A percentile compares a stretch with the other conserved stretches of the same genome.
Conservation (phyloP, 768 basidiomycete species). For the Tephrocybe rancida region DNA sequence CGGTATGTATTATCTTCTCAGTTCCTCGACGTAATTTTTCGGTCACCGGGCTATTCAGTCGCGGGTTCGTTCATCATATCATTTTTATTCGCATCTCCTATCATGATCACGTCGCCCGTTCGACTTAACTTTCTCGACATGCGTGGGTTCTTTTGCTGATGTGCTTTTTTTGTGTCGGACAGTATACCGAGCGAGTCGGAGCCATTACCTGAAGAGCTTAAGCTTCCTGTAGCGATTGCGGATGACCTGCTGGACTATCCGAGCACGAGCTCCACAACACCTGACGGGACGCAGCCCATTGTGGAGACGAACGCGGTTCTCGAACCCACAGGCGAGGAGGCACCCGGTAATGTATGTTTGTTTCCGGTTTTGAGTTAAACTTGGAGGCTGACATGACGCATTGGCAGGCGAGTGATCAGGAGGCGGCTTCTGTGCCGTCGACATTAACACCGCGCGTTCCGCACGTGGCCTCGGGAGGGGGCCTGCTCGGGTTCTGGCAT, state of each 20-base stretch:
- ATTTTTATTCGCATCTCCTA: constrained; percentile 8
- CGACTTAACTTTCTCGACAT: background rate
- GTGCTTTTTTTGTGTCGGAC: background rate
- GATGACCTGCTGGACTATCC: constrained; percentile 55
- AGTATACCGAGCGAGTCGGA: constrained; percentile 62
- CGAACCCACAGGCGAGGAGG: constrained; percentile 26
- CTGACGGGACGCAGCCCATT: constrained; percentile 19
- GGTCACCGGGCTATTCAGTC: background rate
- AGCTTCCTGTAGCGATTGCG: constrained; percentile 60
- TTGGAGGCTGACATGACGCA: background rate
- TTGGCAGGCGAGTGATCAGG: constrained; percentile 20
- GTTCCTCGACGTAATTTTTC: constrained; percentile 3
- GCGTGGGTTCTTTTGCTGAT: constrained; percentile 12
- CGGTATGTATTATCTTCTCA: constrained; percentile 47
- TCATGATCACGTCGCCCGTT: background rate
- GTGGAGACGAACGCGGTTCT: constrained; percentile 19
- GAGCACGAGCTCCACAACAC: constrained; percentile 16
- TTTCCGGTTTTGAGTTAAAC: constrained; percentile 15
- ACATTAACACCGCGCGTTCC: constrained; percentile 19
- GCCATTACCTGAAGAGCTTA: constrained; percentile 61
- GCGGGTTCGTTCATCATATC: background rate
- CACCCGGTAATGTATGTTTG: constrained; percentile 28
- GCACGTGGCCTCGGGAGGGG: constrained; percentile 30
- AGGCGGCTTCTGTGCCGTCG: constrained; percentile 11
- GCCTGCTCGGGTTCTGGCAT: constrained; percentile 63